A percentile compares a stretch with the other conserved stretches of the same genome.
Conservation (phyloP, 805 yeast species). For the Wickerhamomyces strasburgensis region DNA sequence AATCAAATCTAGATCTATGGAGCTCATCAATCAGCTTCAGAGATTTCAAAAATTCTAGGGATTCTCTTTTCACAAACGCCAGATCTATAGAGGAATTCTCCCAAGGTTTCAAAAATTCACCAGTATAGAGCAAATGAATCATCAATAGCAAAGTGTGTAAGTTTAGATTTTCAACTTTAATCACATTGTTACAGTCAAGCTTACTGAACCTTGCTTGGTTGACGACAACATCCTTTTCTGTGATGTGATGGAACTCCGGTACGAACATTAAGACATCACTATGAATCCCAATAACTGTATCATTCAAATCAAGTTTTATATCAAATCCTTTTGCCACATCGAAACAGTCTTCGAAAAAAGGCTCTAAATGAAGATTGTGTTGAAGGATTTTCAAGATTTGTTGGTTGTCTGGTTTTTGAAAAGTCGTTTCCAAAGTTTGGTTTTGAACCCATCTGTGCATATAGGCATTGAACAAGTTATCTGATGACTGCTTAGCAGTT, state of each 20-base stretch:
- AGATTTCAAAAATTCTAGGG: conserved; percentile 7
- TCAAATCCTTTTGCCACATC: conserved; percentile 30
- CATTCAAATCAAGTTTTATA: conserved; percentile 28
- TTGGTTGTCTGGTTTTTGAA: neutral
- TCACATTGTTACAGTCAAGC: conserved; percentile 14
- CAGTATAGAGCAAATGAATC: conserved; percentile 48
- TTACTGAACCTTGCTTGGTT: conserved; percentile 11
- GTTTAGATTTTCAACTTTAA: conserved; percentile 16
- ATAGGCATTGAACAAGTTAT: conserved; percentile 16
- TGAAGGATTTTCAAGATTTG: conserved; percentile 1
- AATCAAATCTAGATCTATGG: conserved; percentile 5
- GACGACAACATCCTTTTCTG: conserved; percentile 10
- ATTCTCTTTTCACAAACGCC: conserved; percentile 7
- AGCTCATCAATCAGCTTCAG: conserved; percentile 15
- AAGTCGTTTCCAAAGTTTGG: conserved; percentile 15
- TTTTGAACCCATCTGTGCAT: conserved; percentile 21
- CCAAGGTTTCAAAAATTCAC: conserved; percentile 42
- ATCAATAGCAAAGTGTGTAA: conserved; percentile 33
- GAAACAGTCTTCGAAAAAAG: neutral
- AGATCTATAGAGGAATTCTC: conserved; percentile 24
- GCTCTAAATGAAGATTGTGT: neutral
- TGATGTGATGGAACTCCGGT: conserved; percentile 11
- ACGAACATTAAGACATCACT: conserved; percentile 31
- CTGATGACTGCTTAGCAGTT: conserved; percentile 2
- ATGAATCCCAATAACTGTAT: conserved; percentile 29